Conservation (phyloP, 2,329 filamentous ascomycete genomes). For the Fusarium concolor region DNA sequence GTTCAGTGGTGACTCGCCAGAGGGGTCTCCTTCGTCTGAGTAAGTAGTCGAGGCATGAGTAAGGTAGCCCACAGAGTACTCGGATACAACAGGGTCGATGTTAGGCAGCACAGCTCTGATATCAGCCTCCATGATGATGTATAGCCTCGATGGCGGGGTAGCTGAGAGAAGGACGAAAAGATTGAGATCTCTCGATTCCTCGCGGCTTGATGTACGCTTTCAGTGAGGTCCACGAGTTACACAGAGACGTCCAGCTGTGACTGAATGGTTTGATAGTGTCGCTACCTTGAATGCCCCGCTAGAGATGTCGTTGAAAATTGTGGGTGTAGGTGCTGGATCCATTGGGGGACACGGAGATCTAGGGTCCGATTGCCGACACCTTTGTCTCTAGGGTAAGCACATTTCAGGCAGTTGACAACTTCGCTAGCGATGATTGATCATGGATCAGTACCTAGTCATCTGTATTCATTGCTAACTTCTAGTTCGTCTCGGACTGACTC, state of each 20-base stretch:
- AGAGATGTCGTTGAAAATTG: constrained; percentile 46
- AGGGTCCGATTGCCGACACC: constrained; percentile 38
- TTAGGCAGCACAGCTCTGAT: constrained; percentile 86
- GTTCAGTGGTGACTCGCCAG: constrained; percentile 78
- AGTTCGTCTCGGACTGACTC: background rate
- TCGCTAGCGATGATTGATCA: background rate
- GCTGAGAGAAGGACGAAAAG: background rate
- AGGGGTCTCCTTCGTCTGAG: constrained; percentile 76
- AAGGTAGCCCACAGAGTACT: constrained; percentile 94
- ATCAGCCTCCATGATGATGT: constrained; percentile 80
- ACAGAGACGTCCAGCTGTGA: constrained; percentile 4
- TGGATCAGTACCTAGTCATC: constrained; percentile 1
- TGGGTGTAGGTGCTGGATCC: constrained; percentile 31
- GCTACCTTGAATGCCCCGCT: constrained; percentile 39
- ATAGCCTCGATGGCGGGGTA: background rate
- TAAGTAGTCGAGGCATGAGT: constrained; percentile 91
- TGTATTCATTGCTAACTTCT: background rate
- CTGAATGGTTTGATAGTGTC: constrained; percentile 31
- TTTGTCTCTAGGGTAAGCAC: constrained; percentile 18
- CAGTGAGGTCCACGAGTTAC: background rate
- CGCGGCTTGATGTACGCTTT: background rate
- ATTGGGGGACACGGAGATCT: constrained; percentile 21
- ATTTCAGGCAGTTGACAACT: background rate
- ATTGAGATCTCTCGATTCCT: background rate
- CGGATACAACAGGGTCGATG: constrained; percentile 88